Evolutionary conservation across 2,329 filamentous ascomycete genomes (phyloP).

Genomic region (Fusarium torulosum): DNA sequence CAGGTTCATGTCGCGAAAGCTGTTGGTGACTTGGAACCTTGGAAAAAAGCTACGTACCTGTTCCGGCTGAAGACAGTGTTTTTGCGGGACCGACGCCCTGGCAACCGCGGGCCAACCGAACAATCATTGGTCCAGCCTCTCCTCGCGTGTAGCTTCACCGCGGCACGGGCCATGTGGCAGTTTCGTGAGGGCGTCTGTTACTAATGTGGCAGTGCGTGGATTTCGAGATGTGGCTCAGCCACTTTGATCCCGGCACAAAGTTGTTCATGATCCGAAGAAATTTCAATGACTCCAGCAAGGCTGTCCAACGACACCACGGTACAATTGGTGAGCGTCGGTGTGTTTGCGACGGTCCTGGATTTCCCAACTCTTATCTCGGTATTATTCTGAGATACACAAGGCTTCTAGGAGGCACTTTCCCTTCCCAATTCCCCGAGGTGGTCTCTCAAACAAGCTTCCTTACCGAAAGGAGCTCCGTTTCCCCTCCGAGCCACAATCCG

Average conservation of each 20-base stretch:
- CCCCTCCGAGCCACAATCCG: slow-evolving; percentile 34
- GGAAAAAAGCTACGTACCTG: slow-evolving; percentile 34
- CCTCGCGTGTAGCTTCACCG: slow-evolving; percentile 31
- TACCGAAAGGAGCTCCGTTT: slow-evolving; percentile 26
- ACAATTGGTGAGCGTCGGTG: slow-evolving; percentile 37
- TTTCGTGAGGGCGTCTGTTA: slow-evolving; percentile 20
- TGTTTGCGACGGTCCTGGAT: slow-evolving; percentile 33
- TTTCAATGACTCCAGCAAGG: slow-evolving; percentile 41
- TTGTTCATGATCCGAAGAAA: slow-evolving; percentile 49
- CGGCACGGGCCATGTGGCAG: slow-evolving; percentile 39
- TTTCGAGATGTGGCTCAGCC: background rate
- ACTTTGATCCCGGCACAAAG: slow-evolving; percentile 39
- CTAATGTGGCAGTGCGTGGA: slow-evolving; percentile 40
- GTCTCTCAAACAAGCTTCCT: slow-evolving; percentile 16
- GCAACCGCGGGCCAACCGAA: slow-evolving; percentile 67
- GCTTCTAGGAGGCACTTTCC: slow-evolving; percentile 12
- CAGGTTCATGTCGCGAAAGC: slow-evolving; percentile 32
- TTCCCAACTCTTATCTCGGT: slow-evolving; percentile 16
- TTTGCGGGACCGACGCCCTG: slow-evolving; percentile 21
- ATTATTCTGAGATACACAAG: slow-evolving; percentile 20
- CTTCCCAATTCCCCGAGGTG: slow-evolving; percentile 21
- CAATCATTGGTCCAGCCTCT: slow-evolving; percentile 58
- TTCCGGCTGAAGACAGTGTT: slow-evolving; percentile 24
- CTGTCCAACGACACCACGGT: slow-evolving; percentile 29
- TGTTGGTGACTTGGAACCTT: slow-evolving; percentile 17